These are phyloP conservation scores for Ceriops zippeliana DNA, from an alignment of 345 rosid genomes.

Conservation along the genomic window DNA sequence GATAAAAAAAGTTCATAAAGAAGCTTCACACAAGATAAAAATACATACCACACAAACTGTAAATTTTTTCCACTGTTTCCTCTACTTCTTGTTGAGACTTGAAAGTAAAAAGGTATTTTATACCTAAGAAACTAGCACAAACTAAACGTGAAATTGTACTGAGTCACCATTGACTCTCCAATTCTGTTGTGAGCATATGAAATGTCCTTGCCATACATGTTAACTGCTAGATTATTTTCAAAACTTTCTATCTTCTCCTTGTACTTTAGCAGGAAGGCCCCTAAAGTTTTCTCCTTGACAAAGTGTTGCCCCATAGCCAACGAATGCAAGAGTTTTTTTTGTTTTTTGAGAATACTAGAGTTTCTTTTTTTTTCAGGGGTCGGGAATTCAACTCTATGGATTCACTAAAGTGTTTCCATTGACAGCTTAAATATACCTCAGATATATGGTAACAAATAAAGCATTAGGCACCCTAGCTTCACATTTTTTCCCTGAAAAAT, in stretches of 20 bases:
- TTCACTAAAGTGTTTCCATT: too few species aligned
- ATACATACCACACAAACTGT: neutral
- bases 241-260: neutral
- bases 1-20: slow-evolving; percentile 1
- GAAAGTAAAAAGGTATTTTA: neutral
- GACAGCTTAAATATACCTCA: too few species aligned
- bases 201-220: neutral
- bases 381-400: too few species aligned
- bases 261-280: neutral
- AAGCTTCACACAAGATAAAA: neutral
- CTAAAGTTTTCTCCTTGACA: neutral
- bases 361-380: too few species aligned
- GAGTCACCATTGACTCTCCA: neutral
- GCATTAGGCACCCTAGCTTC: too few species aligned
- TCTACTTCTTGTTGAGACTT: too few species aligned
- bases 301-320: too few species aligned
- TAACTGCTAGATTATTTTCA: neutral
- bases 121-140: neutral
- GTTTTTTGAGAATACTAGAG: too few species aligned
- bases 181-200: neutral
- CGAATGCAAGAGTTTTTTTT: too few species aligned
- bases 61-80: neutral
- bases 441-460: too few species aligned
- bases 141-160: neutral
- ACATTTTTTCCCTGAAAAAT: neutral